phyloP scores from a whole-genome alignment of 1,139 yeast genomes.

The Yamadazyma atlantica region DNA sequence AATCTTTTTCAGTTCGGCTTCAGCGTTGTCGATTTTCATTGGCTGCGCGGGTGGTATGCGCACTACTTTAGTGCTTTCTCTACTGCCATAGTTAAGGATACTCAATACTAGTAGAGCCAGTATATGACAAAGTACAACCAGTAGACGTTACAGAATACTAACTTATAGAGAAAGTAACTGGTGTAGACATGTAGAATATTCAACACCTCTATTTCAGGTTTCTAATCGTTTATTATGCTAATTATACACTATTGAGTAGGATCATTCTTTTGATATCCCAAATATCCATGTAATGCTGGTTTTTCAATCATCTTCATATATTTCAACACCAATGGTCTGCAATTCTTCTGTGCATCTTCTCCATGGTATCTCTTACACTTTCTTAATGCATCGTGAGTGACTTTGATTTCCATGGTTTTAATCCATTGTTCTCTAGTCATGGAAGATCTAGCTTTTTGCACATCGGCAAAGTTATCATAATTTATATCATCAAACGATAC shows the following conservation, averaged over 20 bases:
- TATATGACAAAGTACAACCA: too few relatives aligned
- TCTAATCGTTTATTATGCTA: conserved; percentile 1
- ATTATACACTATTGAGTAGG: conserved; percentile 55
- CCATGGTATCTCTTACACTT: conserved; percentile 75
- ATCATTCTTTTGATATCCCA: conserved; percentile 85
- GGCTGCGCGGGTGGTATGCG: conserved; percentile 15
- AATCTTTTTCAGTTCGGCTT: conserved; percentile 15
- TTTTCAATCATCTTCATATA: conserved; percentile 75
- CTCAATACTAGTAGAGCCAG: not conserved
- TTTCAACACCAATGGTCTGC: conserved; percentile 62
- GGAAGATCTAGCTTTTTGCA: conserved; percentile 72
- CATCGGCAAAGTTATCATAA: conserved; percentile 63
- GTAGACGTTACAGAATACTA: too few relatives aligned
- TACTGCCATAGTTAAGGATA: too few relatives aligned
- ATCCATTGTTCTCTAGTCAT: conserved; percentile 81
- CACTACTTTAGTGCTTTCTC: too few relatives aligned
- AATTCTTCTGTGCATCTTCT: conserved; percentile 73
- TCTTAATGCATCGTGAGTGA: conserved; percentile 72
- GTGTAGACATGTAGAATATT: too few relatives aligned
- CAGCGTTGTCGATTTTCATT: conserved; percentile 19
- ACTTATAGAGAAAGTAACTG: too few relatives aligned
- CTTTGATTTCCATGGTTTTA: conserved; percentile 64
- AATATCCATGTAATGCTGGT: conserved; percentile 66
- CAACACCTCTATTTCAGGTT: not conserved
- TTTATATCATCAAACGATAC: conserved; percentile 85